These are phyloP conservation scores for Penicillium roqueforti DNA, from an alignment of 495 filamentous ascomycete species.

Conservation along the genomic window DNA sequence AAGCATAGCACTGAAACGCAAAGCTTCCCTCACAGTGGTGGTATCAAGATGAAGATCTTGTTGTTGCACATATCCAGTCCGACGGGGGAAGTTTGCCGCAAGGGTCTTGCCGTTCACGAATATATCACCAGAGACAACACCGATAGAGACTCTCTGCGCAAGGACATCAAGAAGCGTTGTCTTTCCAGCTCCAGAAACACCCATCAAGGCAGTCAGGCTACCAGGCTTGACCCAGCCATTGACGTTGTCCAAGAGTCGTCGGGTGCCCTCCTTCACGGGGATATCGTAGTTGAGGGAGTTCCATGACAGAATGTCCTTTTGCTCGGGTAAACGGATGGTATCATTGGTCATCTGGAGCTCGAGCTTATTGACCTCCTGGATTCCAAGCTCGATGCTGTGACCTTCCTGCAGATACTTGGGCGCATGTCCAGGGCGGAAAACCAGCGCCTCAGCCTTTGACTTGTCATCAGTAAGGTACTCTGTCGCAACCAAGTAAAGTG, in stretches of 20 bases:
- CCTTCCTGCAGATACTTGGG: conserved; percentile 26
- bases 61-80: conserved; percentile 92
- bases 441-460: conserved; percentile 33
- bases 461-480: conserved; percentile 30
- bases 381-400: conserved; percentile 16
- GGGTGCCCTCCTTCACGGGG: conserved; percentile 50
- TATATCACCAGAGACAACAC: conserved; percentile 48
- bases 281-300: conserved; percentile 65
- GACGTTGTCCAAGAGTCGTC: conserved; percentile 55
- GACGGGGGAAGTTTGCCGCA: conserved; percentile 75
- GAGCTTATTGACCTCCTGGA: conserved; percentile 9
- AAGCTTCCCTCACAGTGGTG: conserved; percentile 76
- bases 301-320: conserved; percentile 65
- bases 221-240: conserved; percentile 64
- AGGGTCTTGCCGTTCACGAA: conserved; percentile 47
- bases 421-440: conserved; percentile 36
- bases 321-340: conserved; percentile 42
- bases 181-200: conserved; percentile 57
- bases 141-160: conserved; percentile 48
- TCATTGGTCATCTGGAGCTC: conserved; percentile 20
- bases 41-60: conserved; percentile 87
- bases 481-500: conserved; percentile 34
- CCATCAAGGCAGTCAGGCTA: conserved; percentile 61
- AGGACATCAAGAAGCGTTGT: conserved; percentile 60
- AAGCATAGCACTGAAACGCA: conserved; percentile 78